Percentiles rank a stretch among this genome's conserved stretches.
Conservation (phyloP, 2,329 filamentous ascomycete genomes). For the Hymenoscyphus salicellus region DNA sequence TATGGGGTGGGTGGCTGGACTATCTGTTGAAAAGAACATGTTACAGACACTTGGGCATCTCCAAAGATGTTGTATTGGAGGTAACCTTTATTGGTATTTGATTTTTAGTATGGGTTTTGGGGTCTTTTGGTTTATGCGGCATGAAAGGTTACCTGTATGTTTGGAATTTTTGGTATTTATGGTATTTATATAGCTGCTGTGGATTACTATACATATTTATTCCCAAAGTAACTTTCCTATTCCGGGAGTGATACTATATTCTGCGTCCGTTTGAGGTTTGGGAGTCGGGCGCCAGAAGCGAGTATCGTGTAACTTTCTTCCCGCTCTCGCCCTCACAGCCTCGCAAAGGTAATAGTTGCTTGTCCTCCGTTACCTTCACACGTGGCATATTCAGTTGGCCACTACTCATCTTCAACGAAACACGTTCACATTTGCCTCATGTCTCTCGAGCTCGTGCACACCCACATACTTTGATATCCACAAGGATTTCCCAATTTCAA, state of each 20-base stretch:
- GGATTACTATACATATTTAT: background rate
- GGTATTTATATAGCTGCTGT: background rate
- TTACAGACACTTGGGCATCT: slow-evolving; percentile 5
- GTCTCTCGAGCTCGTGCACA: background rate
- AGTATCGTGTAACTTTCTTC: no score
- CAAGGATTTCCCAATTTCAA: slow-evolving; percentile 1
- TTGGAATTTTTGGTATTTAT: background rate
- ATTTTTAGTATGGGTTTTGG: background rate
- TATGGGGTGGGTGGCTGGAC: background rate
- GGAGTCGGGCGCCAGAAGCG: no score
- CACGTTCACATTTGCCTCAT: background rate
- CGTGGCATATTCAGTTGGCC: background rate
- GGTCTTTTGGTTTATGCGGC: background rate
- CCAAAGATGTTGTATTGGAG: slow-evolving; percentile 7
- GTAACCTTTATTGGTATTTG: slow-evolving; percentile 1
- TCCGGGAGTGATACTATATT: background rate
- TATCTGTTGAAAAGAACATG: slow-evolving; percentile 3
- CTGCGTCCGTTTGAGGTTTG: no score
- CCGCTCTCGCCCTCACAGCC: background rate
- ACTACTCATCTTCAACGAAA: background rate
- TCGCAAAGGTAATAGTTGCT: background rate
- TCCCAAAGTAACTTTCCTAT: background rate
- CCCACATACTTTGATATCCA: slow-evolving; percentile 10
- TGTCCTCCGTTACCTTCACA: background rate
- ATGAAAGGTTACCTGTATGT: background rate